These are phyloP conservation scores for Nymphaea thermarum DNA, from an alignment of 164 flowering plant species.

Conservation along the genomic window DNA sequence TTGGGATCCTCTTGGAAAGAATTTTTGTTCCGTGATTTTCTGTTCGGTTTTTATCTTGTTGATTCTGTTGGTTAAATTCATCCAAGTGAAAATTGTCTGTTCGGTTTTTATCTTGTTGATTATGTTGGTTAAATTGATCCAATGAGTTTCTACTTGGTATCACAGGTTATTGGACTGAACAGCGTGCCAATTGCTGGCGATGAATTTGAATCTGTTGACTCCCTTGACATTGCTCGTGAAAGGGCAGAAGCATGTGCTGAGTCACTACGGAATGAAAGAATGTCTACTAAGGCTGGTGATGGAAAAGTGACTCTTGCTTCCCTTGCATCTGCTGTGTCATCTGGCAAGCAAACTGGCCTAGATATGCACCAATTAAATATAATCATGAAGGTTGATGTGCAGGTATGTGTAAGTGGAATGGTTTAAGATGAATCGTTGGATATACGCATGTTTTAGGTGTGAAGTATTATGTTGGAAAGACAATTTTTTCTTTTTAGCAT, in stretches of 20 bases:
- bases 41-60: too few relatives aligned
- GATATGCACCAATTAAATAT: slow-evolving; percentile 90
- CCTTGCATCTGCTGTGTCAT: slow-evolving; percentile 71
- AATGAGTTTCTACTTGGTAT: background rate
- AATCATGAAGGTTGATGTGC: slow-evolving; percentile 86
- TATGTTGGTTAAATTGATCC: background rate
- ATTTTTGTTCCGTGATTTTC: too few relatives aligned
- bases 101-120: background rate
- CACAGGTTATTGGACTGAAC: slow-evolving; percentile 72
- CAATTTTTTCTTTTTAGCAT: too few relatives aligned
- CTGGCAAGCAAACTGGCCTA: slow-evolving; percentile 59
- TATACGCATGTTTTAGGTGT: too few relatives aligned
- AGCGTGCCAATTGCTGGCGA: slow-evolving; percentile 91
- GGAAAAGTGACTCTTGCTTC: slow-evolving; percentile 86
- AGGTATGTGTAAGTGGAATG: slow-evolving; percentile 31
- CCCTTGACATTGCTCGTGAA: slow-evolving; percentile 79
- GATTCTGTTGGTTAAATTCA: too few relatives aligned
- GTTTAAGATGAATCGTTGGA: too few relatives aligned
- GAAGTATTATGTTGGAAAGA: too few relatives aligned
- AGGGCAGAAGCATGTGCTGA: slow-evolving; percentile 60
- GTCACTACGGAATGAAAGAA: slow-evolving; percentile 40
- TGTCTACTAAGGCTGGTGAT: slow-evolving; percentile 78
- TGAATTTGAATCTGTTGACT: slow-evolving; percentile 73
- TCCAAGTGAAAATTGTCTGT: too few relatives aligned
- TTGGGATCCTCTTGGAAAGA: too few relatives aligned